These are phyloP conservation scores for Neurospora sp. DNA, from an alignment of 495 filamentous ascomycete species.

Conservation along the genomic window DNA sequence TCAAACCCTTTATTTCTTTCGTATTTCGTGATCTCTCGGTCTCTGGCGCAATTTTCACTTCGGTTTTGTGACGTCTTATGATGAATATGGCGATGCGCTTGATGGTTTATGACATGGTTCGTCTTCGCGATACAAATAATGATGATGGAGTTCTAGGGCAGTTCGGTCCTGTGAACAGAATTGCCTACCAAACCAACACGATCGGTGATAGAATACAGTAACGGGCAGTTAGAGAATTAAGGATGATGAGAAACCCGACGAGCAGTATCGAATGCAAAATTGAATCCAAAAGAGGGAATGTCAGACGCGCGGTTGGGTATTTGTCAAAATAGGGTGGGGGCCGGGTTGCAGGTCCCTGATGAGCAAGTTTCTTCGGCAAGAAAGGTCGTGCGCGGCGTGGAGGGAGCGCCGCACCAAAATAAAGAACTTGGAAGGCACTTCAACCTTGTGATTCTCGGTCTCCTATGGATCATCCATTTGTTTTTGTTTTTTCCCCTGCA, in stretches of 20 bases:
- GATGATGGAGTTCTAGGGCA: background rate
- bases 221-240: background rate
- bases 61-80: background rate
- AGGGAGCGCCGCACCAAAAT: background rate
- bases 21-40: background rate
- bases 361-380: background rate
- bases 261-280: background rate
- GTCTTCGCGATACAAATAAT: background rate
- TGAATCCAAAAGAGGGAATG: background rate
- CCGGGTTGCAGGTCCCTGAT: background rate
- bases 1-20: background rate
- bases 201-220: background rate
- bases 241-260: background rate
- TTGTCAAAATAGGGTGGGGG: background rate
- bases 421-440: background rate
- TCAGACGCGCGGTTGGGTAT: background rate
- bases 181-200: background rate
- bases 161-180: background rate
- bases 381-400: background rate
- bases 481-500: too few relatives aligned
- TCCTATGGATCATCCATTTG: background rate
- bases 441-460: background rate
- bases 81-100: background rate
- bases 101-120: background rate
- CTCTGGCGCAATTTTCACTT: background rate